A percentile compares a stretch with the other conserved stretches of the same genome.
Evolutionary conservation across 768 basidiomycete species (phyloP).

Genomic region (Lentinus brumalis): DNA sequence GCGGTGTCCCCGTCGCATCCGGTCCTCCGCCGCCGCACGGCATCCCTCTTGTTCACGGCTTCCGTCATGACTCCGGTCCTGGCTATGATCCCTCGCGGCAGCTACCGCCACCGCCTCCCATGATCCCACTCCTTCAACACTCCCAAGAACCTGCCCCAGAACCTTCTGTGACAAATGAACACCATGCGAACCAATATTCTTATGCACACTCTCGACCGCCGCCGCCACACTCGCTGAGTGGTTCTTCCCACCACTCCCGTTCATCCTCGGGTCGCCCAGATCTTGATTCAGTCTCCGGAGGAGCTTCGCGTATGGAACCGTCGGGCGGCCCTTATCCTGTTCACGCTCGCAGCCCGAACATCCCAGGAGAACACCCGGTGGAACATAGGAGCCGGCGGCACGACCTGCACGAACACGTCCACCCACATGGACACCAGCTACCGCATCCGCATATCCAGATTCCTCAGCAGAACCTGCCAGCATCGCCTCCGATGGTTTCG

Average conservation of each 20-base stretch:
- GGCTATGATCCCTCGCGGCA: slow-evolving; percentile 29
- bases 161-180: slow-evolving; percentile 23
- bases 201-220: slow-evolving; percentile 31
- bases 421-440: slow-evolving; percentile 23
- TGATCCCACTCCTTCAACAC: slow-evolving; percentile 26
- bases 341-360: slow-evolving; percentile 26
- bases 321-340: slow-evolving; percentile 43
- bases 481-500: slow-evolving; percentile 37
- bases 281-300: slow-evolving; percentile 23
- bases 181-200: slow-evolving; percentile 16
- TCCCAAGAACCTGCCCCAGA: slow-evolving; percentile 21
- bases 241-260: slow-evolving; percentile 53
- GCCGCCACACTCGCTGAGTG: slow-evolving; percentile 47
- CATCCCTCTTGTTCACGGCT: slow-evolving; percentile 26
- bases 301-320: slow-evolving; percentile 20
- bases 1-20: slow-evolving; percentile 14
- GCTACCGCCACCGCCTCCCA: slow-evolving; percentile 27
- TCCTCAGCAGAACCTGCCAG: slow-evolving; percentile 20
- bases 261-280: slow-evolving; percentile 36
- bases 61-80: slow-evolving; percentile 29
- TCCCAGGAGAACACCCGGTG: slow-evolving; percentile 18
- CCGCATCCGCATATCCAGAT: slow-evolving; percentile 37
- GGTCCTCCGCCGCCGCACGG: slow-evolving; percentile 27
- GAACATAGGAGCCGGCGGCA: slow-evolving; percentile 51
- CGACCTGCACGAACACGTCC: slow-evolving; percentile 46